Conservation (phyloP, 192 early-diverging fungal genomes). For the Coemansia sp. region DNA sequence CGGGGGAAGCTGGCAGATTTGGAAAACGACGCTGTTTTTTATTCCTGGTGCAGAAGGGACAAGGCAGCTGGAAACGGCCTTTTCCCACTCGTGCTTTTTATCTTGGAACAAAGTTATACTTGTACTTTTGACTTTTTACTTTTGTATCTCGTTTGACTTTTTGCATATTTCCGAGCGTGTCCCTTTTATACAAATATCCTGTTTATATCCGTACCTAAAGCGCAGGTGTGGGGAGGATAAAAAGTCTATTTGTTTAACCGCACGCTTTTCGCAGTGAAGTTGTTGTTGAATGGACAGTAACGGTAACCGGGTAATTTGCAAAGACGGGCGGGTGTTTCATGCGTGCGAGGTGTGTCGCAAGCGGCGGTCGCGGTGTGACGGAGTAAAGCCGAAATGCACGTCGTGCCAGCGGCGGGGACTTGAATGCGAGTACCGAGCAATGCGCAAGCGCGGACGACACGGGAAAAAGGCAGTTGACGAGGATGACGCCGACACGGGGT, state of each 20-base stretch:
- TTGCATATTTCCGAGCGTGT: neutral
- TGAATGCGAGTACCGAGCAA: conserved; percentile 49
- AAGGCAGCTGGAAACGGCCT: too few relatives aligned
- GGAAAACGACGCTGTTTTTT: too few relatives aligned
- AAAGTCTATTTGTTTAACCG: neutral
- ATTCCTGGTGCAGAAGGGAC: too few relatives aligned
- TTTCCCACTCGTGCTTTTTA: too few relatives aligned
- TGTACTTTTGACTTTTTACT: neutral
- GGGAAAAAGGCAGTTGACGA: conserved; percentile 21
- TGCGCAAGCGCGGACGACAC: conserved; percentile 53
- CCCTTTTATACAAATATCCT: conserved; percentile 4
- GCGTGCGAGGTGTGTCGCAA: conserved; percentile 53
- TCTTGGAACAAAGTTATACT: neutral
- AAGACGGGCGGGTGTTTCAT: conserved; percentile 53
- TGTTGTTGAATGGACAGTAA: neutral
- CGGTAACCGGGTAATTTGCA: conserved; percentile 37
- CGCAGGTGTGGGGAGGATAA: conserved; percentile 3
- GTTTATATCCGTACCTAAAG: neutral
- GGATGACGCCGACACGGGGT: neutral
- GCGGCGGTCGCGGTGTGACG: conserved; percentile 46
- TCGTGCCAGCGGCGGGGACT: conserved; percentile 41
- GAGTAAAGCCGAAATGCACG: conserved; percentile 37
- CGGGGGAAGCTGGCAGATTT: too few relatives aligned
- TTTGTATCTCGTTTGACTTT: conserved; percentile 7
- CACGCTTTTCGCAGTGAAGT: too few relatives aligned